These are phyloP conservation scores for Xylaria telfairii DNA, from an alignment of 495 filamentous ascomycete species.

Conservation along the genomic window DNA sequence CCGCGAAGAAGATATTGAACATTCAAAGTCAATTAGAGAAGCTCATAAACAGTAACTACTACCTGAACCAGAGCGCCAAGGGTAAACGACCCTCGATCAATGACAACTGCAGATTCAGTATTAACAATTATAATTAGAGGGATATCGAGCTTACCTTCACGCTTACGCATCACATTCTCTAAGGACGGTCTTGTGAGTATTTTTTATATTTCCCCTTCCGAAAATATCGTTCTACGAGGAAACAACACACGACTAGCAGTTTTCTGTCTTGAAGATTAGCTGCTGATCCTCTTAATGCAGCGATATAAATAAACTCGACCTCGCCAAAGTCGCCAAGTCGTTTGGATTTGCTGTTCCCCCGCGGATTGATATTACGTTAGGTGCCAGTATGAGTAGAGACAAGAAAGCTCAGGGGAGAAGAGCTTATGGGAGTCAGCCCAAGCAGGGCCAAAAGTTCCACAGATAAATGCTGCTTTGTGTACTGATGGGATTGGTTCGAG, in stretches of 20 bases:
- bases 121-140: constrained; percentile 44
- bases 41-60: constrained; percentile 93
- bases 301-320: constrained; percentile 90
- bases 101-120: not conserved
- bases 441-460: constrained; percentile 43
- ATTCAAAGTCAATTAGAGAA: constrained; percentile 96
- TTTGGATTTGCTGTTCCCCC: constrained; percentile 93
- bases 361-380: constrained; percentile 85
- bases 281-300: constrained; percentile 8
- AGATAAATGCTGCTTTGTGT: constrained; percentile 10
- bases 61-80: constrained; percentile 83
- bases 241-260: not conserved
- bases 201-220: not conserved
- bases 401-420: constrained; percentile 82
- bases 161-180: constrained; percentile 89
- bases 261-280: not conserved
- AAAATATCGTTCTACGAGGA: not conserved
- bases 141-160: constrained; percentile 83
- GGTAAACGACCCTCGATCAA: not conserved
- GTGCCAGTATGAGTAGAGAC: constrained; percentile 84
- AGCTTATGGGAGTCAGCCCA: constrained; percentile 74
- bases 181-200: constrained; percentile 22
- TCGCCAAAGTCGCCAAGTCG: constrained; percentile 90
- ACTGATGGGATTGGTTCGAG: not conserved
- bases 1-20: constrained; percentile 86